Evolutionary conservation across 176 grass and related monocot genomes (phyloP).

Genomic region (Otatea glauca): DNA sequence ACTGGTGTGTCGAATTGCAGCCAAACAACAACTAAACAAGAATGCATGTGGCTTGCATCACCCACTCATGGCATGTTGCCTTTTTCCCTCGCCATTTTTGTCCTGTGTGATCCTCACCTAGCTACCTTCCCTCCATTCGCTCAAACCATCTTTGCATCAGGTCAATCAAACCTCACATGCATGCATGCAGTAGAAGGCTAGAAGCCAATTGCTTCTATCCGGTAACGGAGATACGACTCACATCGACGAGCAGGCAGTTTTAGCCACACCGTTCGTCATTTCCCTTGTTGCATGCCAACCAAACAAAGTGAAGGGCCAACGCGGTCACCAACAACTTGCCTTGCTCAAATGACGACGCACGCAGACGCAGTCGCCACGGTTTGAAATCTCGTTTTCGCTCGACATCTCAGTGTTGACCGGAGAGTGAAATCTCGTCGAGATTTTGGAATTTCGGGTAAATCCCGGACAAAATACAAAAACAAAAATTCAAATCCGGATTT

Average conservation of each 20-base stretch:
- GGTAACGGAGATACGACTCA: background rate
- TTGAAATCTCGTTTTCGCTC: too few relatives aligned
- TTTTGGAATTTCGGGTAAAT: too few relatives aligned
- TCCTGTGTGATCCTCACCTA: background rate
- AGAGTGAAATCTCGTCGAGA: too few relatives aligned
- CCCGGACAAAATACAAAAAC: too few relatives aligned
- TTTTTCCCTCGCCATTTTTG: slow-evolving; percentile 30
- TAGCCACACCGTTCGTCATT: background rate
- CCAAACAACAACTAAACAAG: slow-evolving; percentile 12
- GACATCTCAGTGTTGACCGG: too few relatives aligned
- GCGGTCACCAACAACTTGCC: background rate
- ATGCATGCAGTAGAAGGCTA: background rate
- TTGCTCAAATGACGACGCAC: background rate
- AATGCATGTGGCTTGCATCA: slow-evolving; percentile 45
- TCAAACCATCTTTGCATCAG: too few relatives aligned
- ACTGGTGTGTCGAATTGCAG: slow-evolving; percentile 36
- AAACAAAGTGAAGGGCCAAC: background rate
- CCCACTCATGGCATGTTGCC: slow-evolving; percentile 14
- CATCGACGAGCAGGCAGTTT: background rate
- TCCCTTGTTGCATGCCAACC: background rate
- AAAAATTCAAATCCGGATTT: too few relatives aligned
- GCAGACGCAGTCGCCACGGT: too few relatives aligned
- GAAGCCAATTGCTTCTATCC: background rate
- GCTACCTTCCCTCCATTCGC: background rate
- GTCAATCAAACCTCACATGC: too few relatives aligned